Base-by-base conservation (phyloP, 345 rosid species). In the Bruguiera parviflora region DNA sequence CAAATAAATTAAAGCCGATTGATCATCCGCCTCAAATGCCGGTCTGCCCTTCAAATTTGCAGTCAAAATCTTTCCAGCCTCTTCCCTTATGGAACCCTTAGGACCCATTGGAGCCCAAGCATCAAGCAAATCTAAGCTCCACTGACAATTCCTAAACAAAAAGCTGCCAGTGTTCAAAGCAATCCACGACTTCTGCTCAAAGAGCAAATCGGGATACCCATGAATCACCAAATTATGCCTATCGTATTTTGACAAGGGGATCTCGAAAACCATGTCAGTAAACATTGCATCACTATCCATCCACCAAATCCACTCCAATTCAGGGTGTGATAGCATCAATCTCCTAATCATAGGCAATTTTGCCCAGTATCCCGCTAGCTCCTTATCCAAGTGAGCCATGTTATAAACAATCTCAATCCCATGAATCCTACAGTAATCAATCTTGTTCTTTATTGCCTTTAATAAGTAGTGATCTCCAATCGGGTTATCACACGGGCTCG, bases 81-180 rank as follows among this genome's bases (percentile, higher is more conserved):
- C 98, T 61, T 94, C 98, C 22, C 98, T 80, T 16, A 91, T 67
- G 0, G 75, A 79, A 5, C 98, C 98, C 78, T 94, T 91, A 0
- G 97, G 97, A 25, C 97, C 97, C 96, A 87, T 91, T 0, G 98
- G 98, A 19, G 98, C 97, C 98, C 98, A 94, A 4, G 87, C 88
- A 84, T 89, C 96, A 31, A 94, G 91, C 82, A 94, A 74, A 83
- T 94, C 96, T 79, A 94, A 81, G 6, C 96, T 88, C 97, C 98
- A 94, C 63, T 91, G 95, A 33, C 95, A 91, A 70, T 94, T 94
- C 81, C 97, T 80, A 58, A 94, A 88, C 81, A 91, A 78, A 77
- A 94, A 94, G 69, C 97, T 91, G 5, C 98, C 98, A 0, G 97
- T 94, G 61, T 91, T 94, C 96, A 93, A 75, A 8, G 98, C 97